These are phyloP conservation scores for Aspergillus aculeatus DNA, from an alignment of 2,329 filamentous ascomycete genomes.

Conservation along the genomic window DNA sequence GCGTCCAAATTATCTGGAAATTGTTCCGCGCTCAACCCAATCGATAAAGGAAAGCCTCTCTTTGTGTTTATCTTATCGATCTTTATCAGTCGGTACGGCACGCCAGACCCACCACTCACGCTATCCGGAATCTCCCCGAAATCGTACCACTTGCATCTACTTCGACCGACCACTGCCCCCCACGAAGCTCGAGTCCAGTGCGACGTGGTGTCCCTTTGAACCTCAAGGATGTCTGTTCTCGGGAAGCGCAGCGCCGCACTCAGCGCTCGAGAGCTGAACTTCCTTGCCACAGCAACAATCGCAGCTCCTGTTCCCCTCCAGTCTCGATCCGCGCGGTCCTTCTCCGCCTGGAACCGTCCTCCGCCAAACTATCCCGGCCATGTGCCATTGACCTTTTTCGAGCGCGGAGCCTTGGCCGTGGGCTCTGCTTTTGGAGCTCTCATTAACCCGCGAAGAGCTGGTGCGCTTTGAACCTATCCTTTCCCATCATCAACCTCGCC, in stretches of 20 bases:
- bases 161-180: background rate
- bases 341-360: conserved; percentile 83
- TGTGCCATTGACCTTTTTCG: conserved; percentile 77
- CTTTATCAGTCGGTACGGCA: conserved; percentile 22
- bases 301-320: conserved; percentile 8
- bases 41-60: background rate
- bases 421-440: conserved; percentile 61
- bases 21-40: background rate
- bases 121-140: conserved; percentile 9
- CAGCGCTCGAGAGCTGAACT: conserved; percentile 16
- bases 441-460: conserved; percentile 75
- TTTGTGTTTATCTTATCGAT: conserved; percentile 13
- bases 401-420: conserved; percentile 69
- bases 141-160: conserved; percentile 18
- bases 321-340: conserved; percentile 46
- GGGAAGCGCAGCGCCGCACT: conserved; percentile 19
- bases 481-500: background rate
- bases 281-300: background rate
- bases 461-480: conserved; percentile 42
- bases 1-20: background rate
- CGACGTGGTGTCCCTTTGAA: background rate
- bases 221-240: conserved; percentile 31
- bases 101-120: conserved; percentile 9
- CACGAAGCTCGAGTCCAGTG: conserved; percentile 13
- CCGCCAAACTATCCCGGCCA: conserved; percentile 87